A percentile compares a stretch with the other conserved stretches of the same genome.
phyloP scores from a whole-genome alignment of 306 rosid genomes.

The Inga oerstediana region DNA sequence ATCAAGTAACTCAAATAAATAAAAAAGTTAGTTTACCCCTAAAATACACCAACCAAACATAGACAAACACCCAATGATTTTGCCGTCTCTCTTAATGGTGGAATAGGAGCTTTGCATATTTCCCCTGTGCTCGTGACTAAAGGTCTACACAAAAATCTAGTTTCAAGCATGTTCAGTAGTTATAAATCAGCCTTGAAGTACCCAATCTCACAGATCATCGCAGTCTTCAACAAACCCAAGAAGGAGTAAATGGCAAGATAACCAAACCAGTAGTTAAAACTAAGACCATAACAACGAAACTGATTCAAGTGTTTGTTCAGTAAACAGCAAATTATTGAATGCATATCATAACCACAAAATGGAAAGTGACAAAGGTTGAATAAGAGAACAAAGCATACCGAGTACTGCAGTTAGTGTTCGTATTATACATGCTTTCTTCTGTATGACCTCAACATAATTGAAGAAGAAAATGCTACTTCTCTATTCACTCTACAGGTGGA shows the following conservation, averaged over 20 bases:
- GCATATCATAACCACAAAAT: neutral
- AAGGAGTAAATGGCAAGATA: neutral
- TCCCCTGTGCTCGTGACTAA: neutral
- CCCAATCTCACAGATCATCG: neutral
- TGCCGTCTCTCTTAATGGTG: neutral
- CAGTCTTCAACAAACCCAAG: neutral
- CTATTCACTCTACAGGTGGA: conserved; percentile 32
- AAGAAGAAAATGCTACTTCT: conserved; percentile 26
- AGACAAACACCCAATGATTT: neutral
- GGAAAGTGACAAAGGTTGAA: neutral
- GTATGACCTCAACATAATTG: neutral
- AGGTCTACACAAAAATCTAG: neutral
- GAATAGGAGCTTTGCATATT: neutral
- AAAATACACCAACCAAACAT: neutral
- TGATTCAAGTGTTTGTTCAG: neutral
- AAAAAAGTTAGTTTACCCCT: neutral
- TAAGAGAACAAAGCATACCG: conserved; percentile 41
- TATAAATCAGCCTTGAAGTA: neutral
- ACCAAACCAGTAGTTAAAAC: neutral
- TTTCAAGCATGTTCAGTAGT: neutral
- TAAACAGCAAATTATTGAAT: neutral
- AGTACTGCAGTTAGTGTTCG: conserved; percentile 32
- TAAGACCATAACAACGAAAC: neutral
- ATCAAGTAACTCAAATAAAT: neutral
- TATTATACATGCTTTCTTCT: conserved; percentile 42